Percentiles rank a stretch among this genome's conserved stretches.
Evolutionary conservation across 306 rosid species (phyloP).

Genomic region (Begonia loranthoides): DNA sequence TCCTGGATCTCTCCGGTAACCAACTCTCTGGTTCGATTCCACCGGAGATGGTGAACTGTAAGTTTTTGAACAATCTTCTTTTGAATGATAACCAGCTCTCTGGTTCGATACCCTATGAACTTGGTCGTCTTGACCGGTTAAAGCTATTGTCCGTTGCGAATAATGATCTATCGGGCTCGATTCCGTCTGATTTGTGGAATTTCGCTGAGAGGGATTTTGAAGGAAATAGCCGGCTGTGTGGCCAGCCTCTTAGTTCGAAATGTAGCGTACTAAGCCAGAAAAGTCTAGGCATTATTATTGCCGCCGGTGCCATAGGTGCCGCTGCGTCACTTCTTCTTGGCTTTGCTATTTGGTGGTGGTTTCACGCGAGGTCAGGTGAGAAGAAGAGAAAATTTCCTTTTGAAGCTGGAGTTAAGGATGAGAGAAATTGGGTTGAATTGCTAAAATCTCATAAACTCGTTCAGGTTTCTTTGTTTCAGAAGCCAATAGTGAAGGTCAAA

Average conservation of each 20-base stretch:
- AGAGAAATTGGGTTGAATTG: conserved; percentile 25
- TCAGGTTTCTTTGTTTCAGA: conserved; percentile 43
- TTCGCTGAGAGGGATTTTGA: conserved; percentile 21
- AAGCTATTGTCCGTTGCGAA: conserved; percentile 30
- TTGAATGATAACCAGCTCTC: conserved; percentile 21
- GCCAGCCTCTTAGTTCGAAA: conserved; percentile 30
- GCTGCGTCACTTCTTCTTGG: conserved; percentile 33
- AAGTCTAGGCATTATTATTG: conserved; percentile 34
- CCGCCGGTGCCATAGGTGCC: conserved; percentile 36
- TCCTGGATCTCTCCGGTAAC: conserved; percentile 41
- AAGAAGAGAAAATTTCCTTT: conserved; percentile 15
- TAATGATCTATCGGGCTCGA: conserved; percentile 28
- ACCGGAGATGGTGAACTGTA: conserved; percentile 36
- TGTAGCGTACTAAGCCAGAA: conserved; percentile 34
- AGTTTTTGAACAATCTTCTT: conserved; percentile 31
- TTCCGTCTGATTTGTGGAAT: conserved; percentile 24
- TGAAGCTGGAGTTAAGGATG: conserved; percentile 16
- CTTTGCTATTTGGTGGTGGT: conserved; percentile 47
- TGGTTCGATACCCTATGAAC: conserved; percentile 39
- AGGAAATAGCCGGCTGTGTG: conserved; percentile 37
- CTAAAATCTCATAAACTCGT: conserved; percentile 29
- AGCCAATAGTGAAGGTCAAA: conserved; percentile 39
- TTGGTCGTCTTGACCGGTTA: conserved; percentile 36
- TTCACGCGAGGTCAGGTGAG: conserved; percentile 15
- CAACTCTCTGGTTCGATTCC: conserved; percentile 37